These are phyloP conservation scores for Akanthomyces uredinophilus DNA, from an alignment of 2,329 filamentous ascomycete species.

Conservation along the genomic window DNA sequence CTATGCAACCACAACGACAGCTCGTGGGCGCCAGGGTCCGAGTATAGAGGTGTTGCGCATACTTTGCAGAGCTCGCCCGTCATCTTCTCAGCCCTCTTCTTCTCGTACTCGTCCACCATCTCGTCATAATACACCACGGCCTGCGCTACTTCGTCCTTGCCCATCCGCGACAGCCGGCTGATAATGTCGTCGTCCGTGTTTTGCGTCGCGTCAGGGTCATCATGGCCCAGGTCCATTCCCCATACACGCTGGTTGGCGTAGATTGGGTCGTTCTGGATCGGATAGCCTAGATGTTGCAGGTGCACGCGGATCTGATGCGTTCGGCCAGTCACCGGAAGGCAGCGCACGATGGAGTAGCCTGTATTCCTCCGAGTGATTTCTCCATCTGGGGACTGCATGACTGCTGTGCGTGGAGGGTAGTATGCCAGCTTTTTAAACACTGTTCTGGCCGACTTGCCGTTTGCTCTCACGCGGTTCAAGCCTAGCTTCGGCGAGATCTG, in stretches of 20 bases:
- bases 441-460: slow-evolving; percentile 82
- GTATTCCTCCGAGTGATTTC: slow-evolving; percentile 49
- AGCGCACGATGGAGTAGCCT: slow-evolving; percentile 92
- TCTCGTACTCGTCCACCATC: slow-evolving; percentile 86
- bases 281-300: slow-evolving; percentile 87
- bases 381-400: slow-evolving; percentile 19
- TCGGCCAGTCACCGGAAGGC: slow-evolving; percentile 84
- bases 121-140: slow-evolving; percentile 91
- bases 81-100: slow-evolving; percentile 87
- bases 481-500: slow-evolving; percentile 93
- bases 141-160: slow-evolving; percentile 86
- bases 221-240: slow-evolving; percentile 68
- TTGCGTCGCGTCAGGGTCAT: slow-evolving; percentile 58
- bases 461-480: slow-evolving; percentile 88
- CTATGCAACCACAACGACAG: slow-evolving; percentile 92
- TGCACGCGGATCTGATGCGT: slow-evolving; percentile 96
- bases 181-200: slow-evolving; percentile 89
- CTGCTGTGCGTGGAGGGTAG: slow-evolving; percentile 55
- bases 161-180: slow-evolving; percentile 78
- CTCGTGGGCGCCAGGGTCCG: slow-evolving; percentile 85
- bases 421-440: slow-evolving; percentile 93
- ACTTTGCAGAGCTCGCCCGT: slow-evolving; percentile 76
- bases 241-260: slow-evolving; percentile 94
- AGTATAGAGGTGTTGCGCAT: slow-evolving; percentile 86
- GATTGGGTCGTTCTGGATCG: slow-evolving; percentile 95